These are phyloP conservation scores for Aspergillus cristatus DNA, from an alignment of 495 filamentous ascomycete genomes.

Conservation along the genomic window DNA sequence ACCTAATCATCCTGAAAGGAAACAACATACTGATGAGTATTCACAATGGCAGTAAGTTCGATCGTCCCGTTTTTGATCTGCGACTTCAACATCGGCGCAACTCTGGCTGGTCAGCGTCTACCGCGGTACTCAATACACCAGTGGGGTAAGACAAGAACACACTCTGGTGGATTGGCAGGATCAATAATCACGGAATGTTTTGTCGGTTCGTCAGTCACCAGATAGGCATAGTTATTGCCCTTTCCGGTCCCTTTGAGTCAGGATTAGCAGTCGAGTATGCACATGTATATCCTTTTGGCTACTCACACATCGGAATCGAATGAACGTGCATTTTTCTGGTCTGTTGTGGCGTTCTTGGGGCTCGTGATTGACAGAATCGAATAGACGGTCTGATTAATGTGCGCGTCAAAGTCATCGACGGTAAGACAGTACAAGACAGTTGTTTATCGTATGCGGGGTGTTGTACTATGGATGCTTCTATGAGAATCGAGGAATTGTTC, in stretches of 20 bases:
- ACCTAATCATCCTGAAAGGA: neutral
- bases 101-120: too few relatives aligned
- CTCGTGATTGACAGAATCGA: constrained; percentile 1
- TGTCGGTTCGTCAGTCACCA: constrained; percentile 83
- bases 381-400: constrained; percentile 10
- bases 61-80: constrained; percentile 62
- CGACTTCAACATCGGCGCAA: constrained; percentile 67
- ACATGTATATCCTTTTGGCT: neutral
- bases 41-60: constrained; percentile 81
- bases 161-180: constrained; percentile 90
- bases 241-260: constrained; percentile 66
- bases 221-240: constrained; percentile 93
- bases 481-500: neutral
- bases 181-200: constrained; percentile 94
- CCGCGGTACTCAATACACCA: too few relatives aligned
- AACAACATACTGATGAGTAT: constrained; percentile 88
- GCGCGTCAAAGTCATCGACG: constrained; percentile 24
- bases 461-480: neutral
- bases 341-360: constrained; percentile 8
- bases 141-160: too few relatives aligned
- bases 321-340: constrained; percentile 77
- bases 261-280: neutral
- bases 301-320: constrained; percentile 97
- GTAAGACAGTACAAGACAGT: constrained; percentile 2
- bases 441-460: neutral